These are phyloP conservation scores for Porcisia deanei DNA, from an alignment of 208 protist genomes.

Conservation along the genomic window DNA sequence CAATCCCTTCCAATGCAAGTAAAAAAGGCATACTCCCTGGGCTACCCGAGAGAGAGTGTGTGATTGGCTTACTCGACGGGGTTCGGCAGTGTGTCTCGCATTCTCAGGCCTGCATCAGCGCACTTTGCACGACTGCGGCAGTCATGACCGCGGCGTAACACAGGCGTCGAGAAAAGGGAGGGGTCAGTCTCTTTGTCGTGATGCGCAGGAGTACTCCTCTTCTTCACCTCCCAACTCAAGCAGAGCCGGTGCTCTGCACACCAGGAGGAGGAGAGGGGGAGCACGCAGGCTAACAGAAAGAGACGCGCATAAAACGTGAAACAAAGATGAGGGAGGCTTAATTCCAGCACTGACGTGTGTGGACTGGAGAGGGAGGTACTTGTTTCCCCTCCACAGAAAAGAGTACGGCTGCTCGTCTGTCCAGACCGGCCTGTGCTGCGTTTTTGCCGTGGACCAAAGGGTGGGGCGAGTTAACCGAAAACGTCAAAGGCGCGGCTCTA, in stretches of 20 bases:
- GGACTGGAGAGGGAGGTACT: not conserved
- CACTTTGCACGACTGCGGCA: too few species aligned
- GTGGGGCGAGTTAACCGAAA: too few species aligned
- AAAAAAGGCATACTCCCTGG: not conserved
- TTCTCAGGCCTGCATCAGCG: not conserved
- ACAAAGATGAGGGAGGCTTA: not conserved
- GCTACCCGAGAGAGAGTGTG: not conserved
- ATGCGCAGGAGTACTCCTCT: not conserved
- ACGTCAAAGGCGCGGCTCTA: too few species aligned
- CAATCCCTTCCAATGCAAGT: conserved; percentile 25
- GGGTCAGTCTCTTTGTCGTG: not conserved
- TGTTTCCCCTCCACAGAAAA: not conserved
- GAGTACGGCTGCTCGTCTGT: not conserved
- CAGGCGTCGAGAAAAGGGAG: not conserved
- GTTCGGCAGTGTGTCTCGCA: not conserved
- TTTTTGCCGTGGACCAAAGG: not conserved
- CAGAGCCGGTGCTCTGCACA: not conserved
- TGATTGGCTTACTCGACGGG: not conserved
- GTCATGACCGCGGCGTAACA: not conserved
- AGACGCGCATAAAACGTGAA: not conserved
- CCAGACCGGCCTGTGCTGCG: not conserved
- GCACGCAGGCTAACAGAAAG: not conserved
- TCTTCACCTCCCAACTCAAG: not conserved
- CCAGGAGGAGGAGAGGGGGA: not conserved
- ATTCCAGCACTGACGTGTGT: not conserved